Conservation (phyloP, 352 stramenopile species). For the Phytophthora capsici region DNA sequence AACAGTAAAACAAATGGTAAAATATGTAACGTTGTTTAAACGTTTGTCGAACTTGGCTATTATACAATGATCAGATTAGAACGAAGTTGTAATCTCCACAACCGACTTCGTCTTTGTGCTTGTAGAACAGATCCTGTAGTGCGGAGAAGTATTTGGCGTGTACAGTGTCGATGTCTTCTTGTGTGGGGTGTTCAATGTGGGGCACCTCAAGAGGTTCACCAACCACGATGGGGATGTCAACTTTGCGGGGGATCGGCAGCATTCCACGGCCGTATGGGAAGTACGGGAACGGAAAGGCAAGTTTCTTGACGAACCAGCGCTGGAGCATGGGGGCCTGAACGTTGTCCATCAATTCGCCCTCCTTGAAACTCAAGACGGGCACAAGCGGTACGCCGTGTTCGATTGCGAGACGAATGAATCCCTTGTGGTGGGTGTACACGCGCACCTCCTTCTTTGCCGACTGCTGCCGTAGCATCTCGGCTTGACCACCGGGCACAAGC, state of each 20-base stretch:
- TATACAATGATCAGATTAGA: too few relatives aligned
- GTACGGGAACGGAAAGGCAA: constrained; percentile 84
- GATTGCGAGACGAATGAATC: constrained; percentile 82
- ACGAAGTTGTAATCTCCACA: constrained; percentile 80
- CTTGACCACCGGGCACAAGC: constrained; percentile 80
- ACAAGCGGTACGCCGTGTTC: constrained; percentile 78
- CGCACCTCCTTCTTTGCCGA: constrained; percentile 67
- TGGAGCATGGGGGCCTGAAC: constrained; percentile 74
- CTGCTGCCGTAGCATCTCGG: constrained; percentile 82
- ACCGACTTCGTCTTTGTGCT: constrained; percentile 77
- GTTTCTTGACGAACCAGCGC: constrained; percentile 78
- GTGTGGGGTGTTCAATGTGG: constrained; percentile 50
- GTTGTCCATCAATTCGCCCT: constrained; percentile 87
- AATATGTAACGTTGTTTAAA: too few relatives aligned
- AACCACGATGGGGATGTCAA: constrained; percentile 70
- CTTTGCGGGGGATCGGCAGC: constrained; percentile 73
- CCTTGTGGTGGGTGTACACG: constrained; percentile 79
- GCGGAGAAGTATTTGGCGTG: constrained; percentile 65
- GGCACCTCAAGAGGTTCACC: constrained; percentile 63
- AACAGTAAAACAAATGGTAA: too few relatives aligned
- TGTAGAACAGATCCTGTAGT: constrained; percentile 67
- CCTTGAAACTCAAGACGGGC: constrained; percentile 81
- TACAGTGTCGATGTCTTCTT: constrained; percentile 67
- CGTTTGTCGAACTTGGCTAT: too few relatives aligned
- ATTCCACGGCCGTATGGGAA: constrained; percentile 74